phyloP scores from a whole-genome alignment of 2,329 filamentous ascomycete species.

The Pseudonectria buxi region DNA sequence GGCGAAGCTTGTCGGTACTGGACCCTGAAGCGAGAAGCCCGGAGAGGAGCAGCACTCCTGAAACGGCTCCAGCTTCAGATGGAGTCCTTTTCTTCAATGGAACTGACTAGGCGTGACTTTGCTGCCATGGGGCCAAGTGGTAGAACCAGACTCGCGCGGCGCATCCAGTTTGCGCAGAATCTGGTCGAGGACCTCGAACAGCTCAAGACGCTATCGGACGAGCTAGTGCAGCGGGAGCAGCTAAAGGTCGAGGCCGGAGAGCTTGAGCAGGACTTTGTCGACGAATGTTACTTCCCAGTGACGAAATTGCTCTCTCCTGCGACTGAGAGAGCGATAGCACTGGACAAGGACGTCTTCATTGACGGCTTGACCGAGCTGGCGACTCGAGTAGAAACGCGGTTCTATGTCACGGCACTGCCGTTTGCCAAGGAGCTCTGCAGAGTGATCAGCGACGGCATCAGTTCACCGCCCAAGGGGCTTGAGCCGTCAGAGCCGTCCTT shows the following conservation, averaged over 20 bases:
- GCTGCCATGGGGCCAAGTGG: slow-evolving; percentile 88
- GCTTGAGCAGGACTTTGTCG: slow-evolving; percentile 71
- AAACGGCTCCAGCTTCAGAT: slow-evolving; percentile 92
- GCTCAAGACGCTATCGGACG: slow-evolving; percentile 62
- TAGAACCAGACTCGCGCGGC: slow-evolving; percentile 65
- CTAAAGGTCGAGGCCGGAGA: slow-evolving; percentile 71
- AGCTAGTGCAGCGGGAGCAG: slow-evolving; percentile 68
- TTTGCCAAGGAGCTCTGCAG: slow-evolving; percentile 53
- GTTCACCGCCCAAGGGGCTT: slow-evolving; percentile 28
- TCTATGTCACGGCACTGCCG: slow-evolving; percentile 50
- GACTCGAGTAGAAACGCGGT: slow-evolving; percentile 45
- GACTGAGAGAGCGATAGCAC: slow-evolving; percentile 66
- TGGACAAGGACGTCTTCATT: slow-evolving; percentile 58
- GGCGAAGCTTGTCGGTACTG: slow-evolving; percentile 94
- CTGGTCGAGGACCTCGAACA: slow-evolving; percentile 71
- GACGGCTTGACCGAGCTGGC: slow-evolving; percentile 44
- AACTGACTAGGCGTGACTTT: slow-evolving; percentile 91
- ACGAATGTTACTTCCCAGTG: slow-evolving; percentile 88
- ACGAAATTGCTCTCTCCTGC: slow-evolving; percentile 69
- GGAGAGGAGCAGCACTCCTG: slow-evolving; percentile 81
- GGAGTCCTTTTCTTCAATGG: slow-evolving; percentile 95
- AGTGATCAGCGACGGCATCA: slow-evolving; percentile 47
- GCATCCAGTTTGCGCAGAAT: slow-evolving; percentile 80
- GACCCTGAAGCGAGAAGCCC: slow-evolving; percentile 91
- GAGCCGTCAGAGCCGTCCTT: slow-evolving; percentile 21